Evolutionary conservation across 225 moss, liverwort and hornwort genomes (phyloP).

Genomic region (Marchantia polymorpha): DNA sequence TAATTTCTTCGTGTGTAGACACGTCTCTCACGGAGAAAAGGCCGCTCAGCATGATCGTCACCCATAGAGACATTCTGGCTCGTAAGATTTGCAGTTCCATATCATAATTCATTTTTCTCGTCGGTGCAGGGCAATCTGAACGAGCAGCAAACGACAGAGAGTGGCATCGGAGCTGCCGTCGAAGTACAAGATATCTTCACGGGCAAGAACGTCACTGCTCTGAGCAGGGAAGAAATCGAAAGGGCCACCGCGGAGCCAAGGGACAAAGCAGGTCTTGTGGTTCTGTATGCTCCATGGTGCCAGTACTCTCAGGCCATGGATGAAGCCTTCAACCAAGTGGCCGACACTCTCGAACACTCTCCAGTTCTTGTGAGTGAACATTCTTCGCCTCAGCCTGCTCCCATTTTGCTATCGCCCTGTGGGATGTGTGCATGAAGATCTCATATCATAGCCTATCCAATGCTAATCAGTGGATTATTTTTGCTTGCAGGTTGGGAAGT

Average conservation of each 20-base stretch:
- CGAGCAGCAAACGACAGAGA: conserved; percentile 26
- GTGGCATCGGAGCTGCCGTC: conserved; percentile 33
- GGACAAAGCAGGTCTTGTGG: conserved; percentile 58
- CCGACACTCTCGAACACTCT: conserved; percentile 64
- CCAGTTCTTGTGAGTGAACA: conserved; percentile 57
- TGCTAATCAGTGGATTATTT: background rate
- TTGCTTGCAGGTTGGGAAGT: conserved; percentile 78
- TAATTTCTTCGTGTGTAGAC: too few relatives aligned
- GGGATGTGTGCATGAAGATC: too few relatives aligned
- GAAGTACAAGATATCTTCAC: conserved; percentile 66
- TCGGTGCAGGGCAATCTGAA: conserved; percentile 64
- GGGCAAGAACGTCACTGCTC: conserved; percentile 55
- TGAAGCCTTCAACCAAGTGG: conserved; percentile 64
- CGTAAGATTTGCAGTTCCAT: background rate
- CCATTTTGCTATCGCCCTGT: too few relatives aligned
- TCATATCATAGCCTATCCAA: too few relatives aligned
- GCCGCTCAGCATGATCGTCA: too few relatives aligned
- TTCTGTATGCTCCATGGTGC: conserved; percentile 96
- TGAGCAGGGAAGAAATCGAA: conserved; percentile 65
- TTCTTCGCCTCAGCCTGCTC: background rate
- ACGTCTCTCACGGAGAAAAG: too few relatives aligned
- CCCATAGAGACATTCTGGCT: background rate
- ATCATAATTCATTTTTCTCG: background rate
- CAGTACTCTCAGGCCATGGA: conserved; percentile 87
- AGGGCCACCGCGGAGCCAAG: conserved; percentile 48